phyloP scores from a whole-genome alignment of 176 grass and related monocot genomes.

The Avena eriantha region DNA sequence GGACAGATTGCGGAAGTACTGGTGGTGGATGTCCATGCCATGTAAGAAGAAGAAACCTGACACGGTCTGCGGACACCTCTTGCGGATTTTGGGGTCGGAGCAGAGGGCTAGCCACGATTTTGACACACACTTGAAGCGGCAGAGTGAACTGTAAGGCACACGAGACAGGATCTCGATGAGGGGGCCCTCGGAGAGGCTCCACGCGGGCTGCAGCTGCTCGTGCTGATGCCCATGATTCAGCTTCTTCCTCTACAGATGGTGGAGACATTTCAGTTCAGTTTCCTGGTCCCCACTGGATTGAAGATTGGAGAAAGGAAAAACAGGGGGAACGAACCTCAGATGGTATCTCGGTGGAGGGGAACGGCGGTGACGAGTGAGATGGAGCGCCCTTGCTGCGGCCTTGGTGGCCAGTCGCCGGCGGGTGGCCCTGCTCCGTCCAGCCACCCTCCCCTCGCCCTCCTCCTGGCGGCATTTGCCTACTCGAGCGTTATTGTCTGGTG shows the following conservation, averaged over 20 bases:
- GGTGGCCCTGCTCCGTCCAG: neutral
- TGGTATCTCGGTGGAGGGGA: neutral
- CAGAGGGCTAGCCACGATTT: no score
- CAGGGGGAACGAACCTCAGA: neutral
- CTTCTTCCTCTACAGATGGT: neutral
- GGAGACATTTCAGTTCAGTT: neutral
- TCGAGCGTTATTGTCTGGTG: neutral
- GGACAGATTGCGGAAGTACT: neutral
- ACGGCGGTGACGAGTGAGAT: neutral
- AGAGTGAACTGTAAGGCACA: no score
- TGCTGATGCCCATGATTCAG: neutral
- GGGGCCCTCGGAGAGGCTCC: no score
- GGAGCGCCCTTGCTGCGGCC: neutral
- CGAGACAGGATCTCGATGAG: no score
- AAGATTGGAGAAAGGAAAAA: neutral
- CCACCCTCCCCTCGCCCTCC: neutral
- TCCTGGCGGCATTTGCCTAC: neutral
- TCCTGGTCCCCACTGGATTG: neutral
- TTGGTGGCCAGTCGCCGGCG: neutral
- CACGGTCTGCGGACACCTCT: neutral
- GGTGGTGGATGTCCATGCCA: no score
- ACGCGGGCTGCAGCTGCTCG: neutral
- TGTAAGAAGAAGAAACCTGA: neutral
- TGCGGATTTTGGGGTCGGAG: neutral
- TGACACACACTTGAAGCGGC: no score